A percentile compares a stretch with the other conserved stretches of the same genome.
Conservation (phyloP, 768 basidiomycete species). For the Suillus placidus region DNA sequence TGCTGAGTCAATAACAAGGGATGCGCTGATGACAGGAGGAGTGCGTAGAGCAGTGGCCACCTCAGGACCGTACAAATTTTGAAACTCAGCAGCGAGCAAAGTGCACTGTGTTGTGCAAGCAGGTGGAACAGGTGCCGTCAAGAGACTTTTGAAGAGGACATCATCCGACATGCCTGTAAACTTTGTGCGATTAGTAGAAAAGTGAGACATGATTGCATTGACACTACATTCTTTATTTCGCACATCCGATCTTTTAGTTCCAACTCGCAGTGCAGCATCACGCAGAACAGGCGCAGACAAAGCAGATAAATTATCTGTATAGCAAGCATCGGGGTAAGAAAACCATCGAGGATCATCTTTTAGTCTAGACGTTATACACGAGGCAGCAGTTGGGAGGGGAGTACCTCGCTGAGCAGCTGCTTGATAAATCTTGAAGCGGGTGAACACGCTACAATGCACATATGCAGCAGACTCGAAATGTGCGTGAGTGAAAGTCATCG, state of each 20-base stretch:
- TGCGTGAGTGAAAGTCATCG: background rate
- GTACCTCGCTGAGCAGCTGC: background rate
- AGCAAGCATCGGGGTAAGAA: background rate
- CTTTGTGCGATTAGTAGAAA: background rate
- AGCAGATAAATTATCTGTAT: background rate
- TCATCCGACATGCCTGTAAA: background rate
- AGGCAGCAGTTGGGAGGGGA: background rate
- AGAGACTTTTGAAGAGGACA: background rate
- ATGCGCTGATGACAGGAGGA: background rate
- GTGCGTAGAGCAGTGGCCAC: background rate
- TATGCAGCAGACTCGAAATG: background rate
- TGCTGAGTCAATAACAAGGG: background rate
- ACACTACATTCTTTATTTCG: background rate
- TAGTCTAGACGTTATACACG: background rate
- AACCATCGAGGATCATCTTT: background rate
- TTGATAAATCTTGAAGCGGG: background rate
- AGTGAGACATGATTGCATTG: background rate
- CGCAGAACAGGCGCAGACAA: background rate
- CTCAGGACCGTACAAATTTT: background rate
- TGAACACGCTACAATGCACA: background rate
- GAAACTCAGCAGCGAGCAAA: background rate
- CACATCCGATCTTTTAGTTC: background rate
- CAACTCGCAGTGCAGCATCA: background rate
- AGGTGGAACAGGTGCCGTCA: background rate
- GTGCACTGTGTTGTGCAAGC: background rate